A percentile compares a stretch with the other conserved stretches of the same genome.
Evolutionary conservation across 345 rosid species (phyloP).

Genomic region (Excoecaria cochinchinensis): DNA sequence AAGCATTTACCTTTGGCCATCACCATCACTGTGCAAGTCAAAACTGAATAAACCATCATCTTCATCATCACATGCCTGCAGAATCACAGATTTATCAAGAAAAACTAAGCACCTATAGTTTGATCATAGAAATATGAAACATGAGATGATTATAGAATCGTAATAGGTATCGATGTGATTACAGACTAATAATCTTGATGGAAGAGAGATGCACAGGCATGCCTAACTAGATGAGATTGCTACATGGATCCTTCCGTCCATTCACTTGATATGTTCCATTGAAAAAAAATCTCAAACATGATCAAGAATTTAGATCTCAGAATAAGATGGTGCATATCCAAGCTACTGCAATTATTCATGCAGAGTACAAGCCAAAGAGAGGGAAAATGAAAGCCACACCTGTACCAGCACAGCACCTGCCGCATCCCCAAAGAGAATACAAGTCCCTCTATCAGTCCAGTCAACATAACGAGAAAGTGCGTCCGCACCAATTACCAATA

Average conservation of each 20-base stretch:
- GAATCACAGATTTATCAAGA: conserved; percentile 8
- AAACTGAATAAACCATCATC: conserved; percentile 83
- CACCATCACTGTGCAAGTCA: conserved; percentile 85
- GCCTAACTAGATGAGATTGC: not conserved
- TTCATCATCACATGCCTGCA: conserved; percentile 80
- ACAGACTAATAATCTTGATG: not conserved
- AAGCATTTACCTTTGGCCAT: conserved; percentile 59
- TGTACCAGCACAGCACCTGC: conserved; percentile 96
- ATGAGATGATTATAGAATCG: not conserved
- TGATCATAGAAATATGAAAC: not conserved
- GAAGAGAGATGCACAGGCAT: not conserved
- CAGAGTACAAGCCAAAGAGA: not conserved
- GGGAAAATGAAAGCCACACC: conserved; percentile 37
- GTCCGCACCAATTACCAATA: conserved; percentile 90
- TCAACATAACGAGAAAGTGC: conserved; percentile 82
- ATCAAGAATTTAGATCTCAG: not conserved
- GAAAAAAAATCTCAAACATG: not conserved
- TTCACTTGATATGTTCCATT: not conserved
- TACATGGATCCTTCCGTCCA: not conserved
- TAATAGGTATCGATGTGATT: not conserved
- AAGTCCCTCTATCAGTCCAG: conserved; percentile 94
- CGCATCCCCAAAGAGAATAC: conserved; percentile 94
- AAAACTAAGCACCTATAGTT: not conserved
- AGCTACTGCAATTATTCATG: not conserved
- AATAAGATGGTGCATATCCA: not conserved